These are phyloP conservation scores for Penicillium concentricum DNA, from an alignment of 2,329 filamentous ascomycete genomes.

Conservation along the genomic window DNA sequence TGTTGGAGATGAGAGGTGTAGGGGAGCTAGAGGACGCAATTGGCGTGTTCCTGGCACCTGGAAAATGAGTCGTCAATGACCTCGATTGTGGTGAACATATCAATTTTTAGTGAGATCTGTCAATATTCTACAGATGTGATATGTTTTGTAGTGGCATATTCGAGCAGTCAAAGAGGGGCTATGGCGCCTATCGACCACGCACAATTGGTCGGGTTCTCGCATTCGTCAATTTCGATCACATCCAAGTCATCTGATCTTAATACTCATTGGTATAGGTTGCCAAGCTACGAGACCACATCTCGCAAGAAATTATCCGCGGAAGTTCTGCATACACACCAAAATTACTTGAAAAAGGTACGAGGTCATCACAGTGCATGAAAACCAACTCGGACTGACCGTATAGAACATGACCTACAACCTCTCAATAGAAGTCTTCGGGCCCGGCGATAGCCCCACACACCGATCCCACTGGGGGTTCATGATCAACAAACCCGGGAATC, in stretches of 20 bases:
- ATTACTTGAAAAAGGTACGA: not conserved
- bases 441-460: slow-evolving; percentile 22
- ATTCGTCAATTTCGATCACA: not conserved
- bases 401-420: slow-evolving; percentile 19
- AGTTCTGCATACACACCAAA: not conserved
- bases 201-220: not conserved
- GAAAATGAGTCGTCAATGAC: not conserved
- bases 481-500: slow-evolving; percentile 18
- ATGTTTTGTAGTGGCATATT: not conserved
- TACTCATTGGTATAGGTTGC: not conserved
- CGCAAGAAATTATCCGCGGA: not conserved
- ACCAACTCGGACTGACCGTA: not conserved
- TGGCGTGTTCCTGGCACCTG: not conserved
- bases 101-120: not conserved
- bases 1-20: not conserved
- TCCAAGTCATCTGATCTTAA: slow-evolving; percentile 2
- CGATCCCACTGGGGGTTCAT: slow-evolving; percentile 28
- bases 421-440: slow-evolving; percentile 24
- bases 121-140: not conserved
- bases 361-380: not conserved
- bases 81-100: not conserved
- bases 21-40: not conserved
- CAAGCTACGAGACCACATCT: not conserved
- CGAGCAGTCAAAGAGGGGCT: not conserved
- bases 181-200: not conserved